These are phyloP conservation scores for Oenanthe javanica DNA, from an alignment of 140 eudicot genomes.

Conservation along the genomic window DNA sequence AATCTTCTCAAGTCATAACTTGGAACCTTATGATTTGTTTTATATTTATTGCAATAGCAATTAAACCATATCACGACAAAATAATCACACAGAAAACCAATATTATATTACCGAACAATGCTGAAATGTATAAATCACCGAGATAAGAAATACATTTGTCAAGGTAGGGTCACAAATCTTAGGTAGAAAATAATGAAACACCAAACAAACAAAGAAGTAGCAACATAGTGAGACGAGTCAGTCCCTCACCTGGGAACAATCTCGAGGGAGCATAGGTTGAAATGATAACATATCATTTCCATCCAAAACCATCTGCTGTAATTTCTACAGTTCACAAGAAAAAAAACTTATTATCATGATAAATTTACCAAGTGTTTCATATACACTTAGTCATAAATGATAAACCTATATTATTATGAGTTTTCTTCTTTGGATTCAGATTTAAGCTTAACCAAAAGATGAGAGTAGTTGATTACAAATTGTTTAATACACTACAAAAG, in stretches of 20 bases:
- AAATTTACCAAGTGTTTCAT: not conserved
- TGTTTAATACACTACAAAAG: not conserved
- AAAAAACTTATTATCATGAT: slow-evolving; percentile 2
- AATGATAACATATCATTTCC: slow-evolving; percentile 56
- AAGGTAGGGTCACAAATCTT: not conserved
- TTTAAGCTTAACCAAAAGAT: not conserved
- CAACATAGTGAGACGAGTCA: not conserved
- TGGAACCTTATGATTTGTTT: not conserved
- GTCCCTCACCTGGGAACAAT: slow-evolving; percentile 70
- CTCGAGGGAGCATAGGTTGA: slow-evolving; percentile 63
- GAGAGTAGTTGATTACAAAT: not conserved
- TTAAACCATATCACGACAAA: not conserved
- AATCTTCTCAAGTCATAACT: not conserved
- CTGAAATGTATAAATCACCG: not conserved
- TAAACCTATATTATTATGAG: too few relatives aligned
- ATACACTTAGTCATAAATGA: not conserved
- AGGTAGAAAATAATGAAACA: not conserved
- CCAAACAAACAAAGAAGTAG: too few relatives aligned
- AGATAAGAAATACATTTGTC: not conserved
- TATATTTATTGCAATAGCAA: not conserved
- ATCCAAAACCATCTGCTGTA: slow-evolving; percentile 64
- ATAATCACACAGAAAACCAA: not conserved
- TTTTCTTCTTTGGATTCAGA: not conserved
- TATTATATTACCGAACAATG: not conserved
- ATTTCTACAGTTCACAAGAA: slow-evolving; percentile 43